A percentile compares a stretch with the other conserved stretches of the same genome.
These are phyloP conservation scores for Erythrobasidium yunnanense DNA, from an alignment of 768 basidiomycete genomes.

Conservation along the genomic window DNA sequence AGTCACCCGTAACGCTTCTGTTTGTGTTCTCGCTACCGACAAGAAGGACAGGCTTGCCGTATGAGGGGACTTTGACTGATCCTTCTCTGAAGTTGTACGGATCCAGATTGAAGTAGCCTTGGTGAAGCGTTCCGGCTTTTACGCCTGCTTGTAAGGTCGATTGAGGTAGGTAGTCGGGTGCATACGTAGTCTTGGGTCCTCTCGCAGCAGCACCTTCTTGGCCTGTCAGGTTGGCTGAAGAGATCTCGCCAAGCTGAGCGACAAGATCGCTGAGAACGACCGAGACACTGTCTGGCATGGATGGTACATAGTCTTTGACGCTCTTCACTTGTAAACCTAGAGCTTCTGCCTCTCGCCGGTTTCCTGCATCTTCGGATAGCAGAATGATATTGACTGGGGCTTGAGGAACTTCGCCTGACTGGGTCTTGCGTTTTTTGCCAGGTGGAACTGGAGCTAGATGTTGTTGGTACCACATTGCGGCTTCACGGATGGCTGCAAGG, in stretches of 20 bases:
- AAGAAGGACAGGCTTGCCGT: conserved; percentile 67
- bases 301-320: conserved; percentile 75
- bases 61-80: conserved; percentile 61
- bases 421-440: conserved; percentile 47
- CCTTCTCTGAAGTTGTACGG: conserved; percentile 95
- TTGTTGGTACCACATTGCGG: conserved; percentile 71
- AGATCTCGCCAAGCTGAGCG: conserved; percentile 42
- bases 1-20: conserved; percentile 80
- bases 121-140: conserved; percentile 69
- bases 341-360: conserved; percentile 61
- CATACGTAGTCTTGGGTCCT: neutral
- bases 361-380: conserved; percentile 79
- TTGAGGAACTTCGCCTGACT: conserved; percentile 45
- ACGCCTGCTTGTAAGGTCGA: conserved; percentile 66
- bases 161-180: conserved; percentile 61
- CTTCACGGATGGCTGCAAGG: conserved; percentile 67
- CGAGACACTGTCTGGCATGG: conserved; percentile 50
- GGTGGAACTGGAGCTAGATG: conserved; percentile 44
- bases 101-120: conserved; percentile 90
- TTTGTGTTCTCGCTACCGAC: conserved; percentile 90
- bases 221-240: neutral
- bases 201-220: neutral
- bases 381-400: conserved; percentile 51
- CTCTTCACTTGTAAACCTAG: conserved; percentile 50
- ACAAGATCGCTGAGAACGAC: conserved; percentile 68